These are phyloP conservation scores for Pueraria montana DNA, from an alignment of 306 rosid species.

Conservation along the genomic window DNA sequence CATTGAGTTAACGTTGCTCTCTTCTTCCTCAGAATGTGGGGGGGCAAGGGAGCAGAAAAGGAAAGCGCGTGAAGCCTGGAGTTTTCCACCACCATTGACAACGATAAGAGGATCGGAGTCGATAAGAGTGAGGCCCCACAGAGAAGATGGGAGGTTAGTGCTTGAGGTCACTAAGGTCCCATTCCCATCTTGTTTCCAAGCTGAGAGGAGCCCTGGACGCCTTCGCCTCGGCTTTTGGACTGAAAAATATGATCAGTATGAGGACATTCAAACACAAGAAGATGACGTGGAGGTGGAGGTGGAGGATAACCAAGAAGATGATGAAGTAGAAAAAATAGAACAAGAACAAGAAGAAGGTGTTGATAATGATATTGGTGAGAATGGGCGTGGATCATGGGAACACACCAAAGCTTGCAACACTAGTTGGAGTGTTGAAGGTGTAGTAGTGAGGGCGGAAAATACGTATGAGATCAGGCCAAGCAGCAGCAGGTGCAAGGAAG, in stretches of 20 bases:
- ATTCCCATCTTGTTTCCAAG: conserved; percentile 59
- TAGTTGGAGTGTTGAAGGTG: conserved; percentile 25
- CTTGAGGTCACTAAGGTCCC: conserved; percentile 62
- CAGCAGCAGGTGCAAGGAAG: conserved; percentile 71
- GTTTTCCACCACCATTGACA: conserved; percentile 92
- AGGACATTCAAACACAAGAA: too few relatives aligned
- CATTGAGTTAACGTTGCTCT: conserved; percentile 54
- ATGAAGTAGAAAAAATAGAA: too few relatives aligned
- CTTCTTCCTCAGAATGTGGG: conserved; percentile 18
- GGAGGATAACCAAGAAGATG: too few relatives aligned
- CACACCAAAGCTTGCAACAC: too few relatives aligned
- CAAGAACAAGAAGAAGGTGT: too few relatives aligned
- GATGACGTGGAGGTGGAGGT: too few relatives aligned
- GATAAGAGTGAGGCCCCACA: conserved; percentile 65
- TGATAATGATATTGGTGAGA: too few relatives aligned
- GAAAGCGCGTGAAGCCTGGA: conserved; percentile 41
- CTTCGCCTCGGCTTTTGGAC: conserved; percentile 69
- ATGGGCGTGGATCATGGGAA: too few relatives aligned
- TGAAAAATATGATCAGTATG: too few relatives aligned
- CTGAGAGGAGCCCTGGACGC: conserved; percentile 81
- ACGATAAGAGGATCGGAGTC: conserved; percentile 76
- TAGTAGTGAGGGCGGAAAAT: conserved; percentile 52
- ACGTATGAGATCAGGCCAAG: conserved; percentile 46
- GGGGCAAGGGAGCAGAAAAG: conserved; percentile 35
- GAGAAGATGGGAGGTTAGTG: conserved; percentile 81